Evolutionary conservation across 371 early-diverging fungal species (phyloP), one percentile per base, ranked within the genome.

Genomic region (Phascolomyces articulosus): DNA sequence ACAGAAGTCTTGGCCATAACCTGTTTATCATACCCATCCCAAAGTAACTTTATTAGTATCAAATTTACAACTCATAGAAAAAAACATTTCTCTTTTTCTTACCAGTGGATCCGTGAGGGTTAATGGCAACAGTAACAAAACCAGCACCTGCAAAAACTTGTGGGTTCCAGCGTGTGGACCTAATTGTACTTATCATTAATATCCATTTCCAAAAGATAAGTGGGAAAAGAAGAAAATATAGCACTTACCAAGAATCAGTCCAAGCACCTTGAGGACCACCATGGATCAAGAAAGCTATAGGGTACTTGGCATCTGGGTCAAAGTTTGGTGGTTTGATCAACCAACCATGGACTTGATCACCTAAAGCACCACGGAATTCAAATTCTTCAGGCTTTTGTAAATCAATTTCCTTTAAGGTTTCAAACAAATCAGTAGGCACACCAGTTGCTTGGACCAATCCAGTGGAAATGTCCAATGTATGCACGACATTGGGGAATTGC

Each of bases 231-330:
- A 7, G 18, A 48, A 18, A 20, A 34, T n/a, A 24, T 59, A 51
- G 21, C 60, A 24, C 26, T 65, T 56, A 78, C 91, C 91, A 94
- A 40, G 69, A 74, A 69, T 94, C 90, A 40, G 66, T 63, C 78
- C 89, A 95, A 18, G 86, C 82, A 54, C 87, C 78, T 74, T 95
- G 91, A 23, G 95, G 95, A 0, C 95, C 95, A 24, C 95, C 95
- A 67, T 95, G 95, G 68, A 95, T 90, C 57, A 93, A 77, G 59
- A 92, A 90, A 9, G 93, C 93, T 6, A 93, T 76, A 21, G 95
- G 95, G 55, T 93, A 94, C 58, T 79, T 83, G 53, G 83, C 78
- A 6, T 69, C 41, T 20, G 77, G 55, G 44, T 88, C 83, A 64
- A 89, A 92, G 49, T 79, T 68, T 23, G 83, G 79, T 31, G 94